A percentile compares a stretch with the other conserved stretches of the same genome.
Conservation (phyloP, 2,329 filamentous ascomycete genomes). For the Neopestalotiopsis sp. region DNA sequence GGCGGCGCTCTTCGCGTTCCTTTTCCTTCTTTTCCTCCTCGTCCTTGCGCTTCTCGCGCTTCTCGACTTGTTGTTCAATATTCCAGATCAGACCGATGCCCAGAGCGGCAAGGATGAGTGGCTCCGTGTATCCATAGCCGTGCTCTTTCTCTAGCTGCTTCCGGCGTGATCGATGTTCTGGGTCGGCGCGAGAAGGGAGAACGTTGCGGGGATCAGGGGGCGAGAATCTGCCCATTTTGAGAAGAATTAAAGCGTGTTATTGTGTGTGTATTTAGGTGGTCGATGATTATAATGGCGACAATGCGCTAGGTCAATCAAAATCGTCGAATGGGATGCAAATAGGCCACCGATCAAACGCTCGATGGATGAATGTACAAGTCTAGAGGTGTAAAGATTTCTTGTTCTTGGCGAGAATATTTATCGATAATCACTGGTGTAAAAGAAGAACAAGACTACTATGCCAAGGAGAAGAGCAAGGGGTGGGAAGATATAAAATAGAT, state of each 20-base stretch:
- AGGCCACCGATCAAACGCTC: not conserved
- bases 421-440: not conserved
- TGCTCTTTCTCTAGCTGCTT: slow-evolving; percentile 47
- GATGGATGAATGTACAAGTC: not conserved
- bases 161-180: slow-evolving; percentile 40
- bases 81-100: slow-evolving; percentile 47
- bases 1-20: slow-evolving; percentile 27
- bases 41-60: slow-evolving; percentile 38
- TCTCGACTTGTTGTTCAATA: slow-evolving; percentile 45
- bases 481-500: not conserved
- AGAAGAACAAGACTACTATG: not conserved
- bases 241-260: not conserved
- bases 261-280: not conserved
- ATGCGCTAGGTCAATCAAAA: not conserved
- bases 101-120: slow-evolving; percentile 32
- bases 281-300: not conserved
- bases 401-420: not conserved
- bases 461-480: not conserved
- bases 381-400: not conserved
- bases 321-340: not conserved
- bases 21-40: slow-evolving; percentile 29
- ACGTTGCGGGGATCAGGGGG: slow-evolving; percentile 33
- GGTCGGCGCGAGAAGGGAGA: slow-evolving; percentile 44
- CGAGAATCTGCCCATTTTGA: slow-evolving; percentile 18
- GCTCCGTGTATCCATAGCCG: slow-evolving; percentile 47